A percentile compares a stretch with the other conserved stretches of the same genome.
Conservation (phyloP, 108 stramenopile species). For the Stephanodiscus triporus region DNA sequence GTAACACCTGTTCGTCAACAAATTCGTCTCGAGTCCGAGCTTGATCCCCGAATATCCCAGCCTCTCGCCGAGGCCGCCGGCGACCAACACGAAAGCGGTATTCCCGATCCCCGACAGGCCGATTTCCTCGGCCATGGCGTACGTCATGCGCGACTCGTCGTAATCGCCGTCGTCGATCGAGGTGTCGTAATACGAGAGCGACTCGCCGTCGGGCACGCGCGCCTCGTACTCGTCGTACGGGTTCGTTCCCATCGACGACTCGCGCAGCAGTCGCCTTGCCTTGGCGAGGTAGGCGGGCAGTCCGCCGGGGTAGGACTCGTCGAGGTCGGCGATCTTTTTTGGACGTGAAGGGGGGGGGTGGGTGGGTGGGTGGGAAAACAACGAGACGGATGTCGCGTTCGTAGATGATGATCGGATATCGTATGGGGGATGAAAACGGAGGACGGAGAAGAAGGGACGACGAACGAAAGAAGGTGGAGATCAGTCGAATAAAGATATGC, state of each 20-base stretch:
- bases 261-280: conserved; percentile 83
- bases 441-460: too few relatives aligned
- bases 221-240: conserved; percentile 96
- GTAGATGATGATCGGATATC: too few relatives aligned
- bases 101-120: conserved; percentile 66
- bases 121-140: conserved; percentile 72
- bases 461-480: too few relatives aligned
- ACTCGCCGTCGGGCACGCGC: conserved; percentile 89
- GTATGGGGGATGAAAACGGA: too few relatives aligned
- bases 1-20: conserved; percentile 74
- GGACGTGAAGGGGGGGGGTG: background rate
- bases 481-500: too few relatives aligned
- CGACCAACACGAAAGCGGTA: conserved; percentile 85
- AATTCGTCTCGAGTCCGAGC: conserved; percentile 85
- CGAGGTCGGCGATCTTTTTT: conserved; percentile 79
- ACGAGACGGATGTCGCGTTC: background rate
- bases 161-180: conserved; percentile 52
- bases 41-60: conserved; percentile 99
- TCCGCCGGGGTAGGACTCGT: conserved; percentile 94
- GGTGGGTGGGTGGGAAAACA: background rate
- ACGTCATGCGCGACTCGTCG: conserved; percentile 59
- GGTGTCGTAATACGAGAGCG: conserved; percentile 69
- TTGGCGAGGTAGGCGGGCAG: conserved; percentile 88
- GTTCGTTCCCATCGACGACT: conserved; percentile 88
- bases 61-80: conserved; percentile 98